These are phyloP conservation scores for Microdochium nivale DNA, from an alignment of 2,329 filamentous ascomycete genomes.

Conservation along the genomic window DNA sequence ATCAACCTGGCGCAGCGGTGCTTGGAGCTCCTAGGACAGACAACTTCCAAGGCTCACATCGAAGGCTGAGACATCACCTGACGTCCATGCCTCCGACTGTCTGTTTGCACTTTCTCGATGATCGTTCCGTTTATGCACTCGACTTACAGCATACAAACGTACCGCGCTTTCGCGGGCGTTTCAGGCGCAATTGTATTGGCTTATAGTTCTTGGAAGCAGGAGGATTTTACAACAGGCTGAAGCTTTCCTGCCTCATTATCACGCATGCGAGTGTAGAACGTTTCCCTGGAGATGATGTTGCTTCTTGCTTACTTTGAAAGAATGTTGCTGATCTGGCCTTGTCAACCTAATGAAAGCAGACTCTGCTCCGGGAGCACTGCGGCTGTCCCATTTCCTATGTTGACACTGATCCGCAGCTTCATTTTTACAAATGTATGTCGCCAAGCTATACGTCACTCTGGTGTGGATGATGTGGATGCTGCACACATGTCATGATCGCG, in stretches of 20 bases:
- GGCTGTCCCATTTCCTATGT: too few relatives aligned
- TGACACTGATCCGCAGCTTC: too few relatives aligned
- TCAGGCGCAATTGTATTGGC: slow-evolving; percentile 29
- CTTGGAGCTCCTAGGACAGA: slow-evolving; percentile 74
- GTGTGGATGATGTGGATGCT: too few relatives aligned
- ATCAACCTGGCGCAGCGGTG: slow-evolving; percentile 85
- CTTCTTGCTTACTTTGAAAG: too few relatives aligned
- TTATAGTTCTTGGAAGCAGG: slow-evolving; percentile 15
- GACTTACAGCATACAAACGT: slow-evolving; percentile 22
- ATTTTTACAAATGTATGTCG: too few relatives aligned
- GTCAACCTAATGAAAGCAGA: too few relatives aligned
- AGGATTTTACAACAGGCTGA: slow-evolving; percentile 5
- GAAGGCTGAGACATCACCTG: slow-evolving; percentile 49
- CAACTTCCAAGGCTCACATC: slow-evolving; percentile 69
- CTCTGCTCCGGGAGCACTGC: too few relatives aligned
- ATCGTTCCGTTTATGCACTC: slow-evolving; percentile 11
- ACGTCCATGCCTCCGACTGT: neutral
- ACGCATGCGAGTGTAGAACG: neutral
- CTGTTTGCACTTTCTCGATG: neutral
- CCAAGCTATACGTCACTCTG: too few relatives aligned
- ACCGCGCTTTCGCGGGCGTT: slow-evolving; percentile 32
- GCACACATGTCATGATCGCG: too few relatives aligned
- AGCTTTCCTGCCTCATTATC: slow-evolving; percentile 12
- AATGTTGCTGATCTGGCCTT: too few relatives aligned
- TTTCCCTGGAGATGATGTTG: too few relatives aligned